Base-by-base conservation (phyloP, 495 filamentous ascomycete species). In the Chaetomidium leptoderma region DNA sequence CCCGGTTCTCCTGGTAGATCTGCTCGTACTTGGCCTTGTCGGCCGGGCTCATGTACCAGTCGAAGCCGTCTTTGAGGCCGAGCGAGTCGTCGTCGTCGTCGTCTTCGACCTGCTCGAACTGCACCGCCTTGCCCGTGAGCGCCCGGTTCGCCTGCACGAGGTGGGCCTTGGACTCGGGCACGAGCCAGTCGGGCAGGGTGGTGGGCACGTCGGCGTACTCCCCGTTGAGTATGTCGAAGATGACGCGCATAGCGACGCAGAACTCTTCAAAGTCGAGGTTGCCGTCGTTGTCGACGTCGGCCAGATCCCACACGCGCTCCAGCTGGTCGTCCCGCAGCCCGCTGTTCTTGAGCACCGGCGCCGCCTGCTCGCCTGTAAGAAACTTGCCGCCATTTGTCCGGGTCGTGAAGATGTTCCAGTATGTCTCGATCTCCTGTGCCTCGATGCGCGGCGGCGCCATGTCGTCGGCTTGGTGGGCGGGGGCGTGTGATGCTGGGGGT, bases 241-340 rank as follows among this genome's bases (percentile, higher is more conserved):
- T 95, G 53, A 98, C 74, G 70, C 93, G 81, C 95, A 98, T 97
- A 24, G 93, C 93, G 45, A 98, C 93, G 69, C 93, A 98, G 70
- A 98, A 98, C 76, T 98, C 93, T 74, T 97, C 93, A 76, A 98
- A 98, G 75, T 98, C 93, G 32, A 98, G 74, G 70, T 91, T 95
- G 36, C 93, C 93, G 75, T 98, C 93, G 61, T 87, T 89, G 70
- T 98, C 93, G 50, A 98, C 90, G 71, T 98, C 93, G 50, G 93
- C 89, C 57, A 98, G 82, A 71, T 98, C 93, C 93, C 93, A 98
- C 61, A 98, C 89, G 69, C 87, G 85, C 72, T 96, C 95, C 9
- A 98, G 86, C 75, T 98, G 91, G 58, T 95, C 91, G 78, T 97
- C 91, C 54, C 86, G 83, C 59, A 98, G 81, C 27, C 89, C 89